Percentiles rank a stretch among this genome's conserved stretches.
phyloP scores from a whole-genome alignment of 2,329 filamentous ascomycete species.

The Colletotrichum aenigma region DNA sequence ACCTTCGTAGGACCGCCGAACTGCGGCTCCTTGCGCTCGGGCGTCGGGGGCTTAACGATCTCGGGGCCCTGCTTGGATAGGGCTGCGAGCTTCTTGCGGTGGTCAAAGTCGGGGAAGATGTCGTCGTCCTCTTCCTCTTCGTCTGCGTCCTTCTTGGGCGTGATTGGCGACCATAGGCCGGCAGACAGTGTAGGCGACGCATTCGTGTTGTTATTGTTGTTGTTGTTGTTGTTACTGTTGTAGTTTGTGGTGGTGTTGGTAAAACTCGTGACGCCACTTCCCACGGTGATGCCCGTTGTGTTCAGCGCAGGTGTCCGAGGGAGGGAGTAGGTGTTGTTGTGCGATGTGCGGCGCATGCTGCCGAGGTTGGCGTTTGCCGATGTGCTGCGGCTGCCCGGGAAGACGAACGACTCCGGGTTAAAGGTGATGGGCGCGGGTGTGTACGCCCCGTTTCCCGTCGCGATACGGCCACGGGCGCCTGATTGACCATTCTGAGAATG shows the following conservation, averaged over 20 bases:
- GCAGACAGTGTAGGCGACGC: constrained; percentile 45
- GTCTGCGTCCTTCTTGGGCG: constrained; percentile 34
- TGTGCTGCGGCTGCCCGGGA: constrained; percentile 45
- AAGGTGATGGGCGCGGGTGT: constrained; percentile 30
- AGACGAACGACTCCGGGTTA: constrained; percentile 40
- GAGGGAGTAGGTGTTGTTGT: constrained; percentile 18
- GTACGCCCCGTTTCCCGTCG: constrained; percentile 21
- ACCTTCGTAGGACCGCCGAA: constrained; percentile 8
- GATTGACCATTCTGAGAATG: constrained; percentile 26
- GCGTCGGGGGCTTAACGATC: constrained; percentile 13
- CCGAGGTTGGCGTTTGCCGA: constrained; percentile 47
- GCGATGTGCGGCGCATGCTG: constrained; percentile 35
- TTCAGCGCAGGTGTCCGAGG: constrained; percentile 32
- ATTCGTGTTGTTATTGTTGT: not conserved
- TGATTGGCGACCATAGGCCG: constrained; percentile 52
- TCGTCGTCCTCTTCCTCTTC: constrained; percentile 56
- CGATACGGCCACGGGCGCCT: constrained; percentile 40
- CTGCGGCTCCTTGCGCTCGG: constrained; percentile 25
- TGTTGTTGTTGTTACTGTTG: not conserved
- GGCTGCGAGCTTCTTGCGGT: constrained; percentile 33
- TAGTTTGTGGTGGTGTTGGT: constrained; percentile 1
- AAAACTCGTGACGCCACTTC: constrained; percentile 41
- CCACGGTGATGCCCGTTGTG: constrained; percentile 41
- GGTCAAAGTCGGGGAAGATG: constrained; percentile 57
- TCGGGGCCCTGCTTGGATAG: constrained; percentile 7